Evolutionary conservation across 768 basidiomycete genomes (phyloP).

Genomic region (Hericium coralloides): DNA sequence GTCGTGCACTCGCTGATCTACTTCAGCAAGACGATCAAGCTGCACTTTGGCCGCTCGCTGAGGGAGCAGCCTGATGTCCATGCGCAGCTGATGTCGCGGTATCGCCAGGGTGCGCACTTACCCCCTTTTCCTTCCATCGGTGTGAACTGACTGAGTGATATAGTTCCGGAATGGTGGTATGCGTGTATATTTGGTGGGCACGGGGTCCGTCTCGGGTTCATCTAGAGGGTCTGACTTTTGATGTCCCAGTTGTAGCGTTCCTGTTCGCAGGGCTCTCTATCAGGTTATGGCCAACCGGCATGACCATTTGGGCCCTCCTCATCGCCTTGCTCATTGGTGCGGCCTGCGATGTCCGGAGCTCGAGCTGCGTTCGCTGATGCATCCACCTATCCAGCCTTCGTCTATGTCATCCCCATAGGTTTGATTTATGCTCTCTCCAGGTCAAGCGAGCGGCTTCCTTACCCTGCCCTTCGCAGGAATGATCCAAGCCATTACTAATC

Average conservation of each 20-base stretch:
- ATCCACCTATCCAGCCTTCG: constrained; percentile 21
- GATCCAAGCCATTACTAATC: constrained; percentile 74
- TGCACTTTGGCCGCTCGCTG: constrained; percentile 31
- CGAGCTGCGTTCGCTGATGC: background rate
- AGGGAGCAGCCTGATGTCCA: constrained; percentile 42
- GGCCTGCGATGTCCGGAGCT: background rate
- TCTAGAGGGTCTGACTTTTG: background rate
- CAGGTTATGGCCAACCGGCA: constrained; percentile 51
- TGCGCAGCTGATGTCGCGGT: constrained; percentile 31
- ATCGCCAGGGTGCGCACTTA: background rate
- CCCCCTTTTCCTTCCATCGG: background rate
- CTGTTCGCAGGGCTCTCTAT: constrained; percentile 52
- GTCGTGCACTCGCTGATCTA: constrained; percentile 34
- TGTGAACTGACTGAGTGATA: background rate
- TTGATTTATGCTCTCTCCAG: constrained; percentile 17
- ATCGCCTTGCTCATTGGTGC: constrained; percentile 36
- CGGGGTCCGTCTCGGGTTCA: too few relatives aligned
- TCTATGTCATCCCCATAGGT: constrained; percentile 71
- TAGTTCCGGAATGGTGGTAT: constrained; percentile 34
- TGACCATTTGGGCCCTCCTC: constrained; percentile 59
- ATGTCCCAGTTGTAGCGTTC: constrained; percentile 38
- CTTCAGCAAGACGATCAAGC: constrained; percentile 31
- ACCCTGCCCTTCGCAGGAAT: constrained; percentile 28
- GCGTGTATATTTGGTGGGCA: constrained; percentile 25
- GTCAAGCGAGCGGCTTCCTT: constrained; percentile 7